A percentile compares a stretch with the other conserved stretches of the same genome.
These are phyloP conservation scores for Starmerella geochares DNA, from an alignment of 805 yeast species.

Conservation along the genomic window DNA sequence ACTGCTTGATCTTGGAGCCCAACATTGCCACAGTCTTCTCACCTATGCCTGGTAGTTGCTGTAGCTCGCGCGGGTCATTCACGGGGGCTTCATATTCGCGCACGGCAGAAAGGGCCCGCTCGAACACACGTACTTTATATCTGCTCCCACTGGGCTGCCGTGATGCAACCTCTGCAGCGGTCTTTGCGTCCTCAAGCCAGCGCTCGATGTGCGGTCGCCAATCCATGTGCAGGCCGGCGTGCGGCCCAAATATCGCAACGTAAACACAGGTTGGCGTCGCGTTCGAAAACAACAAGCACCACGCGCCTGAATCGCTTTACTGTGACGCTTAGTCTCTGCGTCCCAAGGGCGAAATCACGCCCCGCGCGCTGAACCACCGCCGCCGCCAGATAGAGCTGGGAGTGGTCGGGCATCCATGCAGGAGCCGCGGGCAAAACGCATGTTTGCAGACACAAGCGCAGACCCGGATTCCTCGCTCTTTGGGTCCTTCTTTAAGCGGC, in stretches of 20 bases:
- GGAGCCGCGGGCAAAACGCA: constrained; percentile 5
- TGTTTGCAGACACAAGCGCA: constrained; percentile 2
- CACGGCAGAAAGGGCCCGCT: constrained; percentile 16
- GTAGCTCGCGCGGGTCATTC: constrained; percentile 42
- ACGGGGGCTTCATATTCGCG: constrained; percentile 2
- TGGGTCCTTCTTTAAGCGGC: constrained; percentile 9
- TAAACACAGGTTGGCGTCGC: not conserved
- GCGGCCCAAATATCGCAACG: not conserved
- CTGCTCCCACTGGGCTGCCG: constrained; percentile 15
- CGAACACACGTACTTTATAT: constrained; percentile 11
- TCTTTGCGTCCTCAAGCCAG: constrained; percentile 28
- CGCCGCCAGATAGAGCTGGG: not conserved
- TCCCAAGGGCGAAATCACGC: too few species aligned
- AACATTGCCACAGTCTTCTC: constrained; percentile 50
- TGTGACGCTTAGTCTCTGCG: constrained; percentile 1
- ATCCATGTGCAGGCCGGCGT: constrained; percentile 11
- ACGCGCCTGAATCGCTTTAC: not conserved
- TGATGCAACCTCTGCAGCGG: constrained; percentile 19
- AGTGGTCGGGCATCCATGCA: not conserved
- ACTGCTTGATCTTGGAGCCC: constrained; percentile 37
- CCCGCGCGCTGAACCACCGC: too few species aligned
- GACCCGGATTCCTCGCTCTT: constrained; percentile 1
- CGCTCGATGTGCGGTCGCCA: constrained; percentile 27
- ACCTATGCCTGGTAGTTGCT: constrained; percentile 58
- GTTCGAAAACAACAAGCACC: not conserved